A percentile compares a stretch with the other conserved stretches of the same genome.
Evolutionary conservation across 441 rosid genomes (phyloP).

Genomic region (Corymbia citriodora): DNA sequence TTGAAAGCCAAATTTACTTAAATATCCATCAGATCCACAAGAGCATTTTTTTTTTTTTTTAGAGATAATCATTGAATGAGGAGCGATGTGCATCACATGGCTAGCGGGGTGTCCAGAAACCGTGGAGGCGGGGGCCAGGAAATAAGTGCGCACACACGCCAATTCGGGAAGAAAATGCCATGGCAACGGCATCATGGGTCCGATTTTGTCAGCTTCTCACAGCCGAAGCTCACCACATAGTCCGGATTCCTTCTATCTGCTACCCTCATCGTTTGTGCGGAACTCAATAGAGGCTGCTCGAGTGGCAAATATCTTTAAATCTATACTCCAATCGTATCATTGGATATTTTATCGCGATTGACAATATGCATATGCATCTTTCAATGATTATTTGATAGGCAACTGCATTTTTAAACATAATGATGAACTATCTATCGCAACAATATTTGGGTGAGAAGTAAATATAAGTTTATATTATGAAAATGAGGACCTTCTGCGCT

Average conservation of each 20-base stretch:
- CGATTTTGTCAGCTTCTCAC: neutral
- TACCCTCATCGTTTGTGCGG: neutral
- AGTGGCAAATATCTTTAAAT: neutral
- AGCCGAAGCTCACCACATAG: neutral
- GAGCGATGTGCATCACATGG: neutral
- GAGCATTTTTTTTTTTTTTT: neutral
- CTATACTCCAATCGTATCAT: neutral
- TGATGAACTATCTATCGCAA: fast-evolving
- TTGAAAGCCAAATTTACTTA: neutral
- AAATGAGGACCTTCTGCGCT: neutral
- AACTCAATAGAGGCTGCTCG: neutral
- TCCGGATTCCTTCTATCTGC: neutral
- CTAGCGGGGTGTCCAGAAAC: neutral
- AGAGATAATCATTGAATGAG: neutral
- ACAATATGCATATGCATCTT: neutral
- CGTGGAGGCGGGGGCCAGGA: neutral
- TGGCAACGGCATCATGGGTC: neutral
- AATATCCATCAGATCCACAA: neutral
- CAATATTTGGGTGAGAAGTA: neutral
- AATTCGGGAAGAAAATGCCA: neutral
- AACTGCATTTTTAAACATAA: neutral
- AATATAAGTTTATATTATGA: neutral
- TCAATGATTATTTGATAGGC: neutral
- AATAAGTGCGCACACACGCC: neutral
- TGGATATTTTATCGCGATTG: neutral